These are phyloP conservation scores for Phytophthora rubi DNA, from an alignment of 352 stramenopile species.

Conservation along the genomic window DNA sequence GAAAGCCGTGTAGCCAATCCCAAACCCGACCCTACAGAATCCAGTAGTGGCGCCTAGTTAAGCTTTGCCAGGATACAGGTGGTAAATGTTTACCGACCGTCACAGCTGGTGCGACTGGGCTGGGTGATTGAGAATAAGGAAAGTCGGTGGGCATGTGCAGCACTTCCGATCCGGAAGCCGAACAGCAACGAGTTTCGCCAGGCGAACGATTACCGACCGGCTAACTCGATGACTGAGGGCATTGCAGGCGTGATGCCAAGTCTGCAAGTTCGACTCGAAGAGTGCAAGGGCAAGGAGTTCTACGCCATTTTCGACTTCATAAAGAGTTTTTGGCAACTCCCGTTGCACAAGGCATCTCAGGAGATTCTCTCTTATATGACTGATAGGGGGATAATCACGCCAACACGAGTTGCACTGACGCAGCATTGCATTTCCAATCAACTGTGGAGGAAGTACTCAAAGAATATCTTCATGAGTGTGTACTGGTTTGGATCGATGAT, in stretches of 20 bases:
- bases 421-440: constrained; percentile 19
- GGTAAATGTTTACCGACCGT: too few relatives aligned
- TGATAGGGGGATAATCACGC: constrained; percentile 22
- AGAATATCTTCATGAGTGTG: constrained; percentile 6
- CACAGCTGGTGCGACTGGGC: background rate
- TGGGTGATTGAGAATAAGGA: constrained; percentile 14
- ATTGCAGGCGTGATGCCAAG: constrained; percentile 8
- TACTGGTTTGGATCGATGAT: constrained; percentile 41
- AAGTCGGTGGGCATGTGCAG: constrained; percentile 4
- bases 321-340: constrained; percentile 36
- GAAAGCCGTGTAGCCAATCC: too few relatives aligned
- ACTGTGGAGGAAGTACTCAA: constrained; percentile 15
- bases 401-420: constrained; percentile 10
- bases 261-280: background rate
- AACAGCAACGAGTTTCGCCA: constrained; percentile 11
- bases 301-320: constrained; percentile 28
- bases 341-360: constrained; percentile 14
- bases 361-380: constrained; percentile 34
- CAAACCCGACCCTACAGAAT: too few relatives aligned
- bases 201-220: constrained; percentile 1
- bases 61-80: too few relatives aligned
- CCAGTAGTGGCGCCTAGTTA: too few relatives aligned
- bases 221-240: background rate
- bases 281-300: constrained; percentile 2
- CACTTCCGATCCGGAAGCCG: background rate